phyloP scores from a whole-genome alignment of 2,329 filamentous ascomycete species.

The Colletotrichum graminicola region DNA sequence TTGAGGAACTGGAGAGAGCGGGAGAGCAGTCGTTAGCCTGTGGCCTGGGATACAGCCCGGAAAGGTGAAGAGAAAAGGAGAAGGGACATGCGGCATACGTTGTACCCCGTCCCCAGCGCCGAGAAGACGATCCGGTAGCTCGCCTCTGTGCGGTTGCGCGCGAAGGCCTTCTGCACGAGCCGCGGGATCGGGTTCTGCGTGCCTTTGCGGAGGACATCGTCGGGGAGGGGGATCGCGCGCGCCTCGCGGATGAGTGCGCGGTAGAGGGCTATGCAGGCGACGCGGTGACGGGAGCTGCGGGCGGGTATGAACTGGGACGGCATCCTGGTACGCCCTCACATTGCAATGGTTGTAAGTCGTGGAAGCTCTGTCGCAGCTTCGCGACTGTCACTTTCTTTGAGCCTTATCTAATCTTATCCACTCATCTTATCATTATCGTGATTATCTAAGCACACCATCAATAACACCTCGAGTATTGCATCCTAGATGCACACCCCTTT shows the following conservation, averaged over 20 bases:
- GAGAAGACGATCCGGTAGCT: slow-evolving; percentile 71
- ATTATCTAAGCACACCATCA: background rate
- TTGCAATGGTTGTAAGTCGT: slow-evolving; percentile 3
- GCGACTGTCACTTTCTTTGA: background rate
- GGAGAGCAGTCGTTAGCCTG: background rate
- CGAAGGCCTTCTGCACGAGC: slow-evolving; percentile 73
- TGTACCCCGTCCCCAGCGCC: slow-evolving; percentile 77
- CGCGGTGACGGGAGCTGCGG: slow-evolving; percentile 65
- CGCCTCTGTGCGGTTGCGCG: slow-evolving; percentile 67
- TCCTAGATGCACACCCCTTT: too few relatives aligned
- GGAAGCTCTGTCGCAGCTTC: slow-evolving; percentile 5
- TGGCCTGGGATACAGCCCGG: too few relatives aligned
- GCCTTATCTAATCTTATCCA: background rate
- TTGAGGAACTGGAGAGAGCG: slow-evolving; percentile 54
- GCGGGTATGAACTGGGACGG: slow-evolving; percentile 57
- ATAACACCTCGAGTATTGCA: background rate
- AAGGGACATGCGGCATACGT: slow-evolving; percentile 54
- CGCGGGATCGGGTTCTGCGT: slow-evolving; percentile 63
- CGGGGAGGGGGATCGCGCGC: slow-evolving; percentile 63
- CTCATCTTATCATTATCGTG: background rate
- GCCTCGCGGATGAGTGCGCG: slow-evolving; percentile 75
- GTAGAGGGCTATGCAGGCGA: slow-evolving; percentile 76
- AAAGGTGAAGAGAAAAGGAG: too few relatives aligned
- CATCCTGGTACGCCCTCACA: slow-evolving; percentile 20
- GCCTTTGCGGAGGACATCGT: slow-evolving; percentile 53